Percentiles rank a stretch among this genome's conserved stretches.
phyloP scores from a whole-genome alignment of 345 rosid species.

The Alliaria petiolata region DNA sequence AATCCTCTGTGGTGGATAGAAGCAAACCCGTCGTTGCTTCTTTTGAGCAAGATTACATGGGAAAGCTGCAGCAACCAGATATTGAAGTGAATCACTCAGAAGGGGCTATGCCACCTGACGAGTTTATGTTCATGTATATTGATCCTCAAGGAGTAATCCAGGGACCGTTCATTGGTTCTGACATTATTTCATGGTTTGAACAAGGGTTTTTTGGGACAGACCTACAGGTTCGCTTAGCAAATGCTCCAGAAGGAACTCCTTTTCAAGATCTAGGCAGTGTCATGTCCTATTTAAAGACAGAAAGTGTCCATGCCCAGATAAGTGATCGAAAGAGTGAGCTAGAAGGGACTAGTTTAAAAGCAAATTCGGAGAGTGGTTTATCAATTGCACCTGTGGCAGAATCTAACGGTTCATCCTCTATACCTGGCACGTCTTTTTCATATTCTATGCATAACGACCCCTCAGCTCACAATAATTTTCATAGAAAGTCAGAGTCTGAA shows the following conservation, averaged over 20 bases:
- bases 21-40: slow-evolving; percentile 24
- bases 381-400: slow-evolving; percentile 34
- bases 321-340: slow-evolving; percentile 28
- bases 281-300: slow-evolving; percentile 57
- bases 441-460: neutral
- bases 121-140: slow-evolving; percentile 63
- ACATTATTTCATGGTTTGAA: slow-evolving; percentile 81
- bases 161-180: slow-evolving; percentile 81
- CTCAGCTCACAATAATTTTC: slow-evolving; percentile 38
- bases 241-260: slow-evolving; percentile 70
- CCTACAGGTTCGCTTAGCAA: slow-evolving; percentile 68
- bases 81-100: slow-evolving; percentile 18
- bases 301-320: slow-evolving; percentile 16
- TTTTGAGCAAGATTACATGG: slow-evolving; percentile 29
- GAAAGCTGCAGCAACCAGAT: slow-evolving; percentile 24
- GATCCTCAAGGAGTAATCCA: slow-evolving; percentile 87
- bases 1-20: slow-evolving; percentile 26
- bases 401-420: slow-evolving; percentile 34
- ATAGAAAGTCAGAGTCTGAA: slow-evolving; percentile 43
- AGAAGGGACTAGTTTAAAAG: slow-evolving; percentile 40
- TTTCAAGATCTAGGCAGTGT: slow-evolving; percentile 63
- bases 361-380: slow-evolving; percentile 37
- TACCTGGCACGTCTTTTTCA: slow-evolving; percentile 22
- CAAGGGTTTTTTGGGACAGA: slow-evolving; percentile 91
- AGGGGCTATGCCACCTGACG: slow-evolving; percentile 44